A percentile compares a stretch with the other conserved stretches of the same genome.
Evolutionary conservation across 495 filamentous ascomycete genomes (phyloP).

Genomic region (Penicillium malachiteum): DNA sequence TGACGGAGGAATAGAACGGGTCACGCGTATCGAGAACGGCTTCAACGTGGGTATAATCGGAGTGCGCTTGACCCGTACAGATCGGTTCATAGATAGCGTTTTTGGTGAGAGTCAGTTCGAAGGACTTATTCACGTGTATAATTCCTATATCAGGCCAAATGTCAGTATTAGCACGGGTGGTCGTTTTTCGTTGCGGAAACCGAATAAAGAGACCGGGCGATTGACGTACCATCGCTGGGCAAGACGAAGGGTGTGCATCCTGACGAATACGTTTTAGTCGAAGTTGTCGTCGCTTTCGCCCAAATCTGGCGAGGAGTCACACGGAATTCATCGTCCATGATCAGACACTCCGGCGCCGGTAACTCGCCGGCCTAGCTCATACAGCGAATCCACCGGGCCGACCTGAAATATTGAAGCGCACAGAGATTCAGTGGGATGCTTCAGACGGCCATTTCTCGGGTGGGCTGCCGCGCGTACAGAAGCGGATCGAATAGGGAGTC

Average conservation of each 20-base stretch:
- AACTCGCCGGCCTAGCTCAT: conserved; percentile 25
- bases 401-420: conserved; percentile 1
- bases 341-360: conserved; percentile 24
- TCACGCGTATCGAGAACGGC: conserved; percentile 63
- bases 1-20: conserved; percentile 89
- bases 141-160: conserved; percentile 38
- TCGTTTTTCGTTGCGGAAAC: too few species aligned
- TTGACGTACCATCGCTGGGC: conserved; percentile 48
- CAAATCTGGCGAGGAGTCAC: conserved; percentile 52
- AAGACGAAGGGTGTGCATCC: conserved; percentile 65
- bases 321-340: conserved; percentile 39
- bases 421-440: not conserved
- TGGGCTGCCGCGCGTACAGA: not conserved
- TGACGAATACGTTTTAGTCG: conserved; percentile 34
- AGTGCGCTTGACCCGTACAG: conserved; percentile 46
- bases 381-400: conserved; percentile 15
- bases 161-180: not conserved
- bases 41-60: conserved; percentile 30
- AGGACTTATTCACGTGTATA: conserved; percentile 56
- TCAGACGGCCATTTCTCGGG: conserved; percentile 20
- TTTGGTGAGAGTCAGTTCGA: conserved; percentile 58
- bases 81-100: conserved; percentile 63
- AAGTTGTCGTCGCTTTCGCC: conserved; percentile 48
- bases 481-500: not conserved
- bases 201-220: not conserved